Conservation (phyloP, 2,329 filamentous ascomycete genomes). For the Xylaria hypoxylon region DNA sequence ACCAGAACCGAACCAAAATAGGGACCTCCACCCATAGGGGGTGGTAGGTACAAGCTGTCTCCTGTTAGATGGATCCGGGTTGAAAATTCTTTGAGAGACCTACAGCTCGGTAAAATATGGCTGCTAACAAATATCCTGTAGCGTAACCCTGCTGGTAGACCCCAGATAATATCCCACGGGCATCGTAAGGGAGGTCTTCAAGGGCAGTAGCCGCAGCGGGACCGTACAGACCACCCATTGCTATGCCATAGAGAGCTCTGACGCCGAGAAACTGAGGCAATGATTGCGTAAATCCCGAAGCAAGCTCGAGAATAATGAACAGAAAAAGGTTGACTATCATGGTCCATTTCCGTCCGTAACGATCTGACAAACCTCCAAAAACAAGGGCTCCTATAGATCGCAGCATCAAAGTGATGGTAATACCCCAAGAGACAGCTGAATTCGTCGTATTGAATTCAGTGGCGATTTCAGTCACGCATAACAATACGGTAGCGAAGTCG, state of each 20-base stretch:
- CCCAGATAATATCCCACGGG: conserved; percentile 37
- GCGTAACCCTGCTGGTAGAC: conserved; percentile 35
- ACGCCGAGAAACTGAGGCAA: conserved; percentile 38
- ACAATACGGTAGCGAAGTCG: conserved; percentile 38
- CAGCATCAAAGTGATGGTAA: conserved; percentile 40
- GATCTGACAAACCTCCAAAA: conserved; percentile 37
- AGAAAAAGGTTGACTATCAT: conserved; percentile 37
- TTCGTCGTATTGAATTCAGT: conserved; percentile 35
- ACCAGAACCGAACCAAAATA: conserved; percentile 40
- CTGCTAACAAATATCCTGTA: conserved; percentile 33
- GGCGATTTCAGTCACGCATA: conserved; percentile 41
- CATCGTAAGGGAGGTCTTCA: conserved; percentile 40
- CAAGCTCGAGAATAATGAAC: conserved; percentile 39
- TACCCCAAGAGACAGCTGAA: conserved; percentile 38
- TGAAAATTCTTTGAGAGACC: not conserved
- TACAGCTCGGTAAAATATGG: conserved; percentile 40
- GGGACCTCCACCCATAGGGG: conserved; percentile 34
- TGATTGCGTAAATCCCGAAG: conserved; percentile 37
- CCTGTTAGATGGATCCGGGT: conserved; percentile 5
- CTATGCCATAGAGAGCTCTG: conserved; percentile 39
- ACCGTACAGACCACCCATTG: conserved; percentile 40
- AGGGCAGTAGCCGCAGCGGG: conserved; percentile 40
- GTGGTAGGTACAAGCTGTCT: conserved; percentile 39
- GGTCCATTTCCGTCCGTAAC: conserved; percentile 38
- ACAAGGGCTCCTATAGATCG: conserved; percentile 37